phyloP scores from a whole-genome alignment of 2,329 filamentous ascomycete genomes.

The Gremmenia infestans region DNA sequence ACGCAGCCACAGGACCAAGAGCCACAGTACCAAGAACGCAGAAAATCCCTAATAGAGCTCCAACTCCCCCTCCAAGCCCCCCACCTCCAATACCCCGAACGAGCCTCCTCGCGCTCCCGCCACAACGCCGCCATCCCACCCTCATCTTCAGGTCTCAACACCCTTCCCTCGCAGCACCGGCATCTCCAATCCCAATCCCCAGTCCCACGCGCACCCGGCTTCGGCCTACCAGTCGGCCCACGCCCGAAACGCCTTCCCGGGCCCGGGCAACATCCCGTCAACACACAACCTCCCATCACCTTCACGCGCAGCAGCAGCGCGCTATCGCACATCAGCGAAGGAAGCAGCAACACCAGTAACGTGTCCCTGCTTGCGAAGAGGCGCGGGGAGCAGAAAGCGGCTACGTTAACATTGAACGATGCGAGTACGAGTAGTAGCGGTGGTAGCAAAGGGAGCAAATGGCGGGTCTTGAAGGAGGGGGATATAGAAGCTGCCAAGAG shows the following conservation, averaged over 20 bases:
- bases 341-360: not conserved
- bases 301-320: not conserved
- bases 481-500: slow-evolving; percentile 24
- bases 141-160: not conserved
- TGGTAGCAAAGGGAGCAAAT: slow-evolving; percentile 20
- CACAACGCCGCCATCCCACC: not conserved
- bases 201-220: not conserved
- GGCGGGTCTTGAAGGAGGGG: slow-evolving; percentile 23
- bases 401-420: slow-evolving; percentile 38
- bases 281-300: not conserved
- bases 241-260: not conserved
- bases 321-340: not conserved
- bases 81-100: not conserved
- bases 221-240: not conserved
- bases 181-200: not conserved
- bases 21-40: not conserved
- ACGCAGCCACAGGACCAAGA: too few species aligned
- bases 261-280: not conserved
- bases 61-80: not conserved
- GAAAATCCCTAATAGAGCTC: not conserved
- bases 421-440: slow-evolving; percentile 32
- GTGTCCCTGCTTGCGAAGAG: not conserved
- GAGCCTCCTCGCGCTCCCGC: not conserved
- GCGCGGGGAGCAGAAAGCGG: slow-evolving; percentile 1
- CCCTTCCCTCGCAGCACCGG: not conserved